Evolutionary conservation across 2,329 filamentous ascomycete species (phyloP).

Genomic region (Colletotrichum coccodes): DNA sequence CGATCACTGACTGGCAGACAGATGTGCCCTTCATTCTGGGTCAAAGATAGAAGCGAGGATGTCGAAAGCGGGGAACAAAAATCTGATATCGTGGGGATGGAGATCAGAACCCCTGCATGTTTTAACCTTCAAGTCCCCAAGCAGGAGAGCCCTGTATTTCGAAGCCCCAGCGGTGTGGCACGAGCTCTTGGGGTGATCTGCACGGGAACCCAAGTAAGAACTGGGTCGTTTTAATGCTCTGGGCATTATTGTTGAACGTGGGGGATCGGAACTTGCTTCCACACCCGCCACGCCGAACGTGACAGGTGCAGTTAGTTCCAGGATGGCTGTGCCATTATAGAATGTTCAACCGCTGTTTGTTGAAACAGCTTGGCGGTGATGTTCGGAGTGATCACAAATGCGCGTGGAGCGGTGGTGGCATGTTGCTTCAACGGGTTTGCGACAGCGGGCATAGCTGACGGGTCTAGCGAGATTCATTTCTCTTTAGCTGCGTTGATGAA

Average conservation of each 20-base stretch:
- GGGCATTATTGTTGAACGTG: constrained; percentile 14
- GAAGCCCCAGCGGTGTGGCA: constrained; percentile 21
- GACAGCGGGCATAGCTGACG: neutral
- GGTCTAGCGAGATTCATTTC: neutral
- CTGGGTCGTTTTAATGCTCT: constrained; percentile 13
- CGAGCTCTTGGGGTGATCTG: constrained; percentile 29
- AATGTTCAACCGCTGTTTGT: neutral
- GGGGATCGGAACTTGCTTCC: neutral
- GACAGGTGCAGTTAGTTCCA: neutral
- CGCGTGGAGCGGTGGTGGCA: neutral
- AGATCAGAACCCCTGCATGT: constrained; percentile 22
- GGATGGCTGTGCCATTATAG: neutral
- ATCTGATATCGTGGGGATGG: constrained; percentile 21
- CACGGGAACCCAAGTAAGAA: constrained; percentile 27
- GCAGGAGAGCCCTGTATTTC: constrained; percentile 16
- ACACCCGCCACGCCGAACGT: neutral
- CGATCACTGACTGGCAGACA: neutral
- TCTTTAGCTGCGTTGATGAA: neutral
- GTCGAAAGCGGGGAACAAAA: constrained; percentile 13
- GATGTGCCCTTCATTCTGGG: neutral
- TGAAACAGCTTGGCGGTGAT: neutral
- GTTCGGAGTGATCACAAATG: neutral
- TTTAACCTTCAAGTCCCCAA: neutral
- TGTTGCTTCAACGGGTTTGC: neutral
- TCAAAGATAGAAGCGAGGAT: neutral